These are phyloP conservation scores for Exserohilum rostratum DNA, from an alignment of 2,329 filamentous ascomycete species.

Conservation along the genomic window DNA sequence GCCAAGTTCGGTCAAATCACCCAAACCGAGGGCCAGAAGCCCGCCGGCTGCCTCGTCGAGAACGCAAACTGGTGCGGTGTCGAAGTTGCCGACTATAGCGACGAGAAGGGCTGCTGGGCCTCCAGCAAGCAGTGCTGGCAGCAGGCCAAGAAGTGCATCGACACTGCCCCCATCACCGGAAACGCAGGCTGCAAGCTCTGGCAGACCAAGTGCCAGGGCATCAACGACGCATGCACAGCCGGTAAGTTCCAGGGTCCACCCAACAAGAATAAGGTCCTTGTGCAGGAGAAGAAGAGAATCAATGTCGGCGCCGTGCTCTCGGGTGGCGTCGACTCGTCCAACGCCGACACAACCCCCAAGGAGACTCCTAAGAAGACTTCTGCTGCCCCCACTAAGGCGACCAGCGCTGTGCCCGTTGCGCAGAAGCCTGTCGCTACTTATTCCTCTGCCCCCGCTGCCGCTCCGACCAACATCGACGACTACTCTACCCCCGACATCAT, in stretches of 20 bases:
- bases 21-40: constrained; percentile 60
- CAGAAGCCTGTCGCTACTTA: constrained; percentile 20
- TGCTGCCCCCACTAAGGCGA: constrained; percentile 5
- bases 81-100: constrained; percentile 63
- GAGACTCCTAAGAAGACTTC: constrained; percentile 21
- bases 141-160: constrained; percentile 67
- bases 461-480: constrained; percentile 14
- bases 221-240: constrained; percentile 51
- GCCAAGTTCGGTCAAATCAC: constrained; percentile 21
- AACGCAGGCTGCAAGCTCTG: constrained; percentile 65
- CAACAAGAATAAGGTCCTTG: constrained; percentile 50
- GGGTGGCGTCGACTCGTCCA: constrained; percentile 22
- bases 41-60: constrained; percentile 63
- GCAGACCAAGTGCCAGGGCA: constrained; percentile 64
- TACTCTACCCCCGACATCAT: constrained; percentile 10
- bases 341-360: constrained; percentile 4
- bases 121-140: constrained; percentile 55
- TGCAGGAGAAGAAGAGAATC: constrained; percentile 35
- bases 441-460: constrained; percentile 1
- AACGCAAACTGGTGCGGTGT: constrained; percentile 76
- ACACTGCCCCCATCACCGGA: constrained; percentile 64
- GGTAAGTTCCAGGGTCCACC: constrained; percentile 54
- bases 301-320: constrained; percentile 41
- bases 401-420: constrained; percentile 22
- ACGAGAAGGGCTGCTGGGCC: constrained; percentile 65